Conservation (phyloP, 257 asterid genomes). For the Rubia yunnanensis region DNA sequence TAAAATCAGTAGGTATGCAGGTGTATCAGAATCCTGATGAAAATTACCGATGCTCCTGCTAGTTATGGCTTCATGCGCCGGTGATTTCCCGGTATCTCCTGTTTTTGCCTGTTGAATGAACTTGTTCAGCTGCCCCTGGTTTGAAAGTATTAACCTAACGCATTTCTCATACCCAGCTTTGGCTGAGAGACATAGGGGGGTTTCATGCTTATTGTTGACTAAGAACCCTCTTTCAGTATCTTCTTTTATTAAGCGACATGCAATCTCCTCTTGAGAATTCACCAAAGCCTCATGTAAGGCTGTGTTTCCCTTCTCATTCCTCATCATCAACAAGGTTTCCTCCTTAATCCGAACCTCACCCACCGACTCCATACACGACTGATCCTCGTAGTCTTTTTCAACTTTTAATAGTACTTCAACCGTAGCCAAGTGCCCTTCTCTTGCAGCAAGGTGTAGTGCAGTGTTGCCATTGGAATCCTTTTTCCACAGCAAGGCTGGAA, state of each 20-base stretch:
- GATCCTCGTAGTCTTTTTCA: too few relatives aligned
- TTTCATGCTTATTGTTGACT: not conserved
- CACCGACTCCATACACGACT: not conserved
- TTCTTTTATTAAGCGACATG: not conserved
- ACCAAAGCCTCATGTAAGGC: slow-evolving; percentile 2
- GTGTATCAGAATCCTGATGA: too few relatives aligned
- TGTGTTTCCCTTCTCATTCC: not conserved
- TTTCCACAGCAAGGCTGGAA: not conserved
- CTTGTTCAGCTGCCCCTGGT: not conserved
- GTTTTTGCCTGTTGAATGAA: not conserved
- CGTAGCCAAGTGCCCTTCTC: not conserved
- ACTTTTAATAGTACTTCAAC: not conserved
- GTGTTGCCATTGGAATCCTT: slow-evolving; percentile 5
- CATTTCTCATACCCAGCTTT: not conserved
- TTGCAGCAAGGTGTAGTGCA: slow-evolving; percentile 5
- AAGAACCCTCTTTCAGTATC: not conserved
- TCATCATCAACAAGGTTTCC: not conserved
- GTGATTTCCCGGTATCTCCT: slow-evolving; percentile 2
- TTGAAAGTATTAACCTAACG: not conserved
- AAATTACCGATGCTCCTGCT: not conserved
- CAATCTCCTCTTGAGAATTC: not conserved
- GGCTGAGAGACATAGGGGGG: slow-evolving; percentile 3
- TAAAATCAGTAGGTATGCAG: too few relatives aligned
- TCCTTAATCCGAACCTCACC: too few relatives aligned
- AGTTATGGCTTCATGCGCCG: not conserved